Base-by-base conservation (phyloP, 2,329 filamentous ascomycete genomes). In the Coniochaeta ligniaria region DNA sequence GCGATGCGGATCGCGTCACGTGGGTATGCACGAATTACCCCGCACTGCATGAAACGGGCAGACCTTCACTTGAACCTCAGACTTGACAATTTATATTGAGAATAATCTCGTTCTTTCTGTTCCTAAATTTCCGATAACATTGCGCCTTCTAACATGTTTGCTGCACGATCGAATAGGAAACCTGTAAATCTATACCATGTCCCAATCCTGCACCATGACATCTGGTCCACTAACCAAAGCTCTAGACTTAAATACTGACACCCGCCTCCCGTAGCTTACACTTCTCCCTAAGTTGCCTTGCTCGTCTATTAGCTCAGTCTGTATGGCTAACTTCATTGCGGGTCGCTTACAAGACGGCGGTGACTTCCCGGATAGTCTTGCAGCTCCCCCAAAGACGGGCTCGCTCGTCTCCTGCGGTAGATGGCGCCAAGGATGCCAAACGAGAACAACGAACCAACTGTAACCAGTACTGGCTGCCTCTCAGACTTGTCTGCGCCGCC, bases 361-460 rank as follows among this genome's bases (percentile, higher is more conserved):
- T 52, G 47, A n/a, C 47, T 26, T n/a, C 47, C 26, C 47, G 24
- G 24, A 52, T 52, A 52, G 22, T 52, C 47, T n/a, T 52, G 47
- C 2, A 52, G 47, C 47, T 52, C 47, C 11, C 47, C 47, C 8
- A 31, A 52, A 7, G 24, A 9, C 47, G 1, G 22, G 5, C 9
- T 7, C 52, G 26, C 52, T 31, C 35, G 36, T 28, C 58, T 61
- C 6, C 38, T 17, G 17, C 61, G 41, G 22, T 61, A 62, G 12
- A 47, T 26, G 43, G 22, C 43, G 20, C 43, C 43, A 24, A 64
- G 35, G 0, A 64, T 26, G 1, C 63, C 63, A 60, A 64, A 64
- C 1, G 61, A 60, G 45, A 64, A 24, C 2, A 63, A 50, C 28
- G 60, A n/a, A 2, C 50, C 62, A n/a, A 56, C 54, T 59, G 58